Conservation (phyloP, 352 stramenopile species). For the Thraustochytrium sp. region DNA sequence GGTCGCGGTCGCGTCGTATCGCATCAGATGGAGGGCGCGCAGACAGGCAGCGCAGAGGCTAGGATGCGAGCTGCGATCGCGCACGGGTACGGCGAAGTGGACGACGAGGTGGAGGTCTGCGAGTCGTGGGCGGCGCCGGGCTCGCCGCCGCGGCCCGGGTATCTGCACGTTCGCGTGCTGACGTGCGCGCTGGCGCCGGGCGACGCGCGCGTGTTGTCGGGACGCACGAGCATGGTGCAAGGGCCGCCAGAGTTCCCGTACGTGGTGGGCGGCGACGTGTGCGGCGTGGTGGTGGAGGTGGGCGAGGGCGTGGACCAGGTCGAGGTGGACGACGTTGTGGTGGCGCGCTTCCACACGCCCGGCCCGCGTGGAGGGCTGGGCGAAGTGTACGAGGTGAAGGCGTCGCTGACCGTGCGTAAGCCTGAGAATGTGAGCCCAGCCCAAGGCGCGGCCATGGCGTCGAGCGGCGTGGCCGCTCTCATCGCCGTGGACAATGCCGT, state of each 20-base stretch:
- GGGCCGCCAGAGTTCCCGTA: conserved; percentile 45
- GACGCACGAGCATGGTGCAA: conserved; percentile 24
- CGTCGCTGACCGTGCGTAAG: conserved; percentile 39
- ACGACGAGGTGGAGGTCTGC: no score
- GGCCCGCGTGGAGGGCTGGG: conserved; percentile 48
- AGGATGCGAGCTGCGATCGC: no score
- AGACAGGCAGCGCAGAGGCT: no score
- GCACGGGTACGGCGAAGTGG: no score
- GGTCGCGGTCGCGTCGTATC: no score
- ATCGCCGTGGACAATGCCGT: conserved; percentile 48
- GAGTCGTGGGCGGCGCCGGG: no score
- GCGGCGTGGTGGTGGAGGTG: conserved; percentile 52
- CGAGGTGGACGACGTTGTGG: conserved; percentile 52
- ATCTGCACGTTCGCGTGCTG: conserved; percentile 22
- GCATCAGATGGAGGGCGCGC: no score
- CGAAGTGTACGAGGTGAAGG: conserved; percentile 52
- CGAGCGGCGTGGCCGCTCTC: conserved; percentile 44
- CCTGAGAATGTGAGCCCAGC: conserved; percentile 46
- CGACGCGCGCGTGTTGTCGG: neutral
- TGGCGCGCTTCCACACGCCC: conserved; percentile 47
- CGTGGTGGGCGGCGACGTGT: conserved; percentile 55
- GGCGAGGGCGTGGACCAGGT: conserved; percentile 46
- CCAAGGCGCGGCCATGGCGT: conserved; percentile 50
- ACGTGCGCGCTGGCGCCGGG: neutral
- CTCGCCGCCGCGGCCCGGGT: neutral